Evolutionary conservation across 768 basidiomycete genomes (phyloP).

Genomic region (Lentinula detonsa): DNA sequence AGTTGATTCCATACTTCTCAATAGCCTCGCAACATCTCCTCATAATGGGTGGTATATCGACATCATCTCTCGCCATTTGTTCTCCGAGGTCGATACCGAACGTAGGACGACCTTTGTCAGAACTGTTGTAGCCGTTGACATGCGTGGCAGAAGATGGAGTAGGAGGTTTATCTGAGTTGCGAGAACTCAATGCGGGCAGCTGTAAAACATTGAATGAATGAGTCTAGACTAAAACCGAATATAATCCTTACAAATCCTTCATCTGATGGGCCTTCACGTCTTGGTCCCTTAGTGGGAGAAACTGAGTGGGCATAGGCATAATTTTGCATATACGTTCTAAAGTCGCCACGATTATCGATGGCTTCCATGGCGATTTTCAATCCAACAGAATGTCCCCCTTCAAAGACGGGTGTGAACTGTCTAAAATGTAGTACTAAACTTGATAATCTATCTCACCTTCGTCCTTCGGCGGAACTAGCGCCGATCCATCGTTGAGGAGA

Average conservation of each 20-base stretch:
- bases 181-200: constrained; percentile 59
- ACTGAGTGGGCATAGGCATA: constrained; percentile 86
- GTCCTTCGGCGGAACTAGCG: constrained; percentile 69
- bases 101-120: constrained; percentile 72
- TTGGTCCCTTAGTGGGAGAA: constrained; percentile 56
- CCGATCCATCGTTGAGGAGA: constrained; percentile 82
- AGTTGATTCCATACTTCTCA: constrained; percentile 79
- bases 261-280: constrained; percentile 83
- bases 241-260: constrained; percentile 83
- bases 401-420: background rate
- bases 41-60: constrained; percentile 84
- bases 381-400: constrained; percentile 35
- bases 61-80: constrained; percentile 87
- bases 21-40: constrained; percentile 88
- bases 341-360: constrained; percentile 93
- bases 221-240: background rate
- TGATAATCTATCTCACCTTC: constrained; percentile 38
- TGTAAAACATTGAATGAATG: constrained; percentile 18
- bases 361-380: constrained; percentile 83
- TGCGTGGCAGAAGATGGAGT: constrained; percentile 15
- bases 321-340: constrained; percentile 96
- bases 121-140: constrained; percentile 22
- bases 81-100: constrained; percentile 92
- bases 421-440: background rate
- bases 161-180: constrained; percentile 19